A percentile compares a stretch with the other conserved stretches of the same genome.
These are phyloP conservation scores for Penicillium paradoxum DNA, from an alignment of 495 filamentous ascomycete species.

Conservation along the genomic window DNA sequence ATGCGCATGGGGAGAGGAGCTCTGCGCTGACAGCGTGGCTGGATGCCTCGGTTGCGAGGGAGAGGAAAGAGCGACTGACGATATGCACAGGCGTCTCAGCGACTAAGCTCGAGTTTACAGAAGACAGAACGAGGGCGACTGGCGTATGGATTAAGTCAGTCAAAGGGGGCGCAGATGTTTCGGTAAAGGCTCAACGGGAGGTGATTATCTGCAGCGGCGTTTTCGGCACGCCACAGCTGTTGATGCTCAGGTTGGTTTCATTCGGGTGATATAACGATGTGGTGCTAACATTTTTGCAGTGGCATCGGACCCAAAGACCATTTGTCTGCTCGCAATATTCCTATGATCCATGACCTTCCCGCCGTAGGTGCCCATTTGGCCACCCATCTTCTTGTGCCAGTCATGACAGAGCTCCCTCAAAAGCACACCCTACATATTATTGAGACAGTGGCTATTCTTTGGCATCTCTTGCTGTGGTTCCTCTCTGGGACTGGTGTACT, in stretches of 20 bases:
- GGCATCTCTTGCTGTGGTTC: not conserved
- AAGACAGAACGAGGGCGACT: not conserved
- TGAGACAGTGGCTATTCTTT: not conserved
- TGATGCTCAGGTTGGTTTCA: not conserved
- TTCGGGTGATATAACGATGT: not conserved
- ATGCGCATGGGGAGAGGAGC: not conserved
- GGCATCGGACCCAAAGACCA: too few relatives aligned
- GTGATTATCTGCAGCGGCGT: not conserved
- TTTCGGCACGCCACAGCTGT: not conserved
- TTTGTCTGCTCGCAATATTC: too few relatives aligned
- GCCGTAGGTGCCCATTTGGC: not conserved
- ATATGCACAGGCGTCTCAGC: not conserved
- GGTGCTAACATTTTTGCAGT: too few relatives aligned
- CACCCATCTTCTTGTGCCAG: not conserved
- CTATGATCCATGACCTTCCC: not conserved
- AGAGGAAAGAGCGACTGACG: too few relatives aligned
- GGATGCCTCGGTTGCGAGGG: not conserved
- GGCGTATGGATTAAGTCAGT: not conserved
- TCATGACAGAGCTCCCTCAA: not conserved
- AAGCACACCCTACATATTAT: constrained; percentile 1
- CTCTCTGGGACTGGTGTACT: not conserved
- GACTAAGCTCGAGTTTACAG: not conserved
- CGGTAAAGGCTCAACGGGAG: not conserved
- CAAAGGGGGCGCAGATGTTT: not conserved
- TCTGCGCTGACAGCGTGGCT: constrained; percentile 1